Base-by-base conservation (phyloP, 2,329 filamentous ascomycete species). In the Trichoderma pleuroti region DNA sequence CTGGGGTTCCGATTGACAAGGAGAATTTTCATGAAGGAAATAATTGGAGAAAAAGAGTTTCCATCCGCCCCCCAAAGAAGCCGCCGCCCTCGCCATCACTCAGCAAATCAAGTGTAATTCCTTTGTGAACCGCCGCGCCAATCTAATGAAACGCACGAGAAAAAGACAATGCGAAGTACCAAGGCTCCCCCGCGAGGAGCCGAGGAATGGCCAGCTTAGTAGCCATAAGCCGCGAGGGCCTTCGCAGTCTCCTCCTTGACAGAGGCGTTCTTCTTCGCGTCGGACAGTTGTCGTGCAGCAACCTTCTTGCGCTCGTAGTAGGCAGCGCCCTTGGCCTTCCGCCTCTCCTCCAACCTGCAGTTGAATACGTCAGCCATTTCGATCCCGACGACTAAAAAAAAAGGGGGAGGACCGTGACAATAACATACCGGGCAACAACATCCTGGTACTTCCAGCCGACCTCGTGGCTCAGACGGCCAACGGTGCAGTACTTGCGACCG, bases 231-330 rank as follows among this genome's bases (percentile, higher is more conserved):
- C 86, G 92, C 92, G 83, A 98, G 92, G 85, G 96, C 91, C 88
- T 92, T 88, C 86, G 91, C 89, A 83, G 92, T 93, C 90, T 96
- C 94, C 83, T 88, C 86, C 86, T 95, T 91, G 84, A 95, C 90
- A 83, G 89, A 91, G 78, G 94, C 93, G 84, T 87, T 92, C 92
- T 95, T 95, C 91, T 97, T 92, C 80, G 95, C 94, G 83, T 97
- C 93, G 78, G 91, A 88, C 79, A 98, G 87, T 88, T 97, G 93
- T 89, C 92, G 93, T 84, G 92, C 90, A 79, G 92, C 92, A 78
- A 93, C 90, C 93, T 97, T 97, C 96, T 98, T 99, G 90, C 94
- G 94, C 90, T 97, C 94, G 91, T 98, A 98, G 92, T 98, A 99
- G 84, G 96, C 96, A 79, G 92, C 90, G 82, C 94, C 92, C 93